A percentile compares a stretch with the other conserved stretches of the same genome.
These are phyloP conservation scores for Pseudogymnoascus sp. DNA, from an alignment of 2,329 filamentous ascomycete genomes.

Conservation along the genomic window DNA sequence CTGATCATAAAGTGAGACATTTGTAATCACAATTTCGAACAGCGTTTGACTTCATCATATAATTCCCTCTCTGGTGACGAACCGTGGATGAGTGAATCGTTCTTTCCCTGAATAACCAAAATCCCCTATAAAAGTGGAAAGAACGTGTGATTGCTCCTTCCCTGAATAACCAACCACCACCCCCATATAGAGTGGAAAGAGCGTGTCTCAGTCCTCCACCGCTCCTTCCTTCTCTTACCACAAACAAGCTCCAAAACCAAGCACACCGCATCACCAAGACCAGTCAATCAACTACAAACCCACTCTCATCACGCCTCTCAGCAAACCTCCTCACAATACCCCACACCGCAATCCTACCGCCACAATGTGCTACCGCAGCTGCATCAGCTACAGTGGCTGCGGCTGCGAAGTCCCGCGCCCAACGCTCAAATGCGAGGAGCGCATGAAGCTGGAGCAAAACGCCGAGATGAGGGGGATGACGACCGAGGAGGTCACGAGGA, in stretches of 20 bases:
- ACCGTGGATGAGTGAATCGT: neutral
- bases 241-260: neutral
- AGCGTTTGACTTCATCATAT: neutral
- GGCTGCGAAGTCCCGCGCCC: neutral
- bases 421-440: neutral
- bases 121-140: neutral
- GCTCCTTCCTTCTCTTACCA: neutral
- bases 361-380: slow-evolving; percentile 1
- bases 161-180: neutral
- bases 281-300: neutral
- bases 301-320: neutral
- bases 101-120: neutral
- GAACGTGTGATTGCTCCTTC: neutral
- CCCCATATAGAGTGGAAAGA: neutral
- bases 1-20: neutral
- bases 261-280: neutral
- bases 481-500: neutral
- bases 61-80: neutral
- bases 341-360: neutral
- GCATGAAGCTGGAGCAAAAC: neutral
- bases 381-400: neutral
- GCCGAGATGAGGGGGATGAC: neutral
- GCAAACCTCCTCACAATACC: neutral
- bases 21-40: neutral
- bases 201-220: neutral